A percentile compares a stretch with the other conserved stretches of the same genome.
phyloP scores from a whole-genome alignment of 805 yeast species.

The Candida ovalis region DNA sequence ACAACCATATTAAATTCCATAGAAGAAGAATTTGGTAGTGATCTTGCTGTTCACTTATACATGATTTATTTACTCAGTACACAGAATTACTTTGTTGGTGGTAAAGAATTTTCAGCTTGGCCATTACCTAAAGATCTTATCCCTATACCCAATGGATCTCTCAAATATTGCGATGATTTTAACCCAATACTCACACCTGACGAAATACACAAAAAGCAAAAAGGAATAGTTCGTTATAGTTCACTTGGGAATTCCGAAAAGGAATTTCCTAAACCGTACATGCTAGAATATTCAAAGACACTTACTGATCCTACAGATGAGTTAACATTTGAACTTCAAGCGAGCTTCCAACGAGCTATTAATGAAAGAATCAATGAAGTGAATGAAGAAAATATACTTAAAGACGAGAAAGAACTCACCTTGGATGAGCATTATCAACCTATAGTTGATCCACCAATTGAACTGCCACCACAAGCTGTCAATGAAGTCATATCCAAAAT shows the following conservation, averaged over 20 bases:
- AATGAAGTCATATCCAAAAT: slow-evolving; percentile 13
- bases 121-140: slow-evolving; percentile 40
- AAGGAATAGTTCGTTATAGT: neutral
- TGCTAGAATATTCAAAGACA: slow-evolving; percentile 9
- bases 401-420: neutral
- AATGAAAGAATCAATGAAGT: slow-evolving; percentile 9
- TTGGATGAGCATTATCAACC: slow-evolving; percentile 10
- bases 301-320: slow-evolving; percentile 14
- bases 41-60: slow-evolving; percentile 64
- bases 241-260: neutral
- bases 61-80: slow-evolving; percentile 45
- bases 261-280: slow-evolving; percentile 9
- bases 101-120: slow-evolving; percentile 53
- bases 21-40: slow-evolving; percentile 49
- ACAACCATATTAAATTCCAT: slow-evolving; percentile 31
- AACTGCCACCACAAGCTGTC: slow-evolving; percentile 13
- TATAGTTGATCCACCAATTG: slow-evolving; percentile 23
- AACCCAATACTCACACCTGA: neutral
- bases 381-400: slow-evolving; percentile 7
- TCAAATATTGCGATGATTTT: slow-evolving; percentile 26
- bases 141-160: slow-evolving; percentile 34
- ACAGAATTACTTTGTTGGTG: slow-evolving; percentile 36
- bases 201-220: neutral
- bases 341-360: slow-evolving; percentile 18
- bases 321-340: slow-evolving; percentile 18